phyloP scores from a whole-genome alignment of 805 yeast species.

The Myxozyma geophila region DNA sequence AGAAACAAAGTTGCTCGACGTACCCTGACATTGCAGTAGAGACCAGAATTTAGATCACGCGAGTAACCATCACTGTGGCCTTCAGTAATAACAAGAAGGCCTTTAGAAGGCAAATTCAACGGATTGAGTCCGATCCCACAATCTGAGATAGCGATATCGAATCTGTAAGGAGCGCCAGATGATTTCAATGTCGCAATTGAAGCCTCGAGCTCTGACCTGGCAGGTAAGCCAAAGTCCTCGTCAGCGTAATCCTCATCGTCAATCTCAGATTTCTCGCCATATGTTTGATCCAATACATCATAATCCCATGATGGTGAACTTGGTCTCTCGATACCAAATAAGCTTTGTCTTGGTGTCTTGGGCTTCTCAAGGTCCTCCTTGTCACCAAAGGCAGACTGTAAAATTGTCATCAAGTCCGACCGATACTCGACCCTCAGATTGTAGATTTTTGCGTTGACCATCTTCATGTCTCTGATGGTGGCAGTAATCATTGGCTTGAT shows the following conservation, averaged over 20 bases:
- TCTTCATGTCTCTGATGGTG: slow-evolving; percentile 46
- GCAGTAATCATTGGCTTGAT: slow-evolving; percentile 51
- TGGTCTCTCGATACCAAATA: slow-evolving; percentile 19
- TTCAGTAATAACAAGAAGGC: slow-evolving; percentile 55
- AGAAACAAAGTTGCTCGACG: slow-evolving; percentile 58
- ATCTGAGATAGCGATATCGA: slow-evolving; percentile 51
- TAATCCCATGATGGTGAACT: slow-evolving; percentile 26
- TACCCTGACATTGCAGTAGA: slow-evolving; percentile 51
- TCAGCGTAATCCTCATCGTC: slow-evolving; percentile 28
- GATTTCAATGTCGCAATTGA: slow-evolving; percentile 28
- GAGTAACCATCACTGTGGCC: slow-evolving; percentile 59
- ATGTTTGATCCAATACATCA: slow-evolving; percentile 24
- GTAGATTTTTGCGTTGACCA: slow-evolving; percentile 52
- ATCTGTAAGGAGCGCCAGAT: slow-evolving; percentile 12
- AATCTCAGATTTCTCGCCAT: slow-evolving; percentile 27
- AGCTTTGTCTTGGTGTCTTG: not conserved
- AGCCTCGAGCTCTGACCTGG: slow-evolving; percentile 32
- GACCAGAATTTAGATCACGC: slow-evolving; percentile 43
- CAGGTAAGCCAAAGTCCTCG: slow-evolving; percentile 19
- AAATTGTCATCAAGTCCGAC: slow-evolving; percentile 59
- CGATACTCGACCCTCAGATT: slow-evolving; percentile 61
- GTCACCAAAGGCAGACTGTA: slow-evolving; percentile 41
- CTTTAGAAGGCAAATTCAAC: slow-evolving; percentile 59
- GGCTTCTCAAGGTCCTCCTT: not conserved
- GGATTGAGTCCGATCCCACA: slow-evolving; percentile 69